Conservation (phyloP, 2,329 filamentous ascomycete species). For the Nannizziopsis barbatae region DNA sequence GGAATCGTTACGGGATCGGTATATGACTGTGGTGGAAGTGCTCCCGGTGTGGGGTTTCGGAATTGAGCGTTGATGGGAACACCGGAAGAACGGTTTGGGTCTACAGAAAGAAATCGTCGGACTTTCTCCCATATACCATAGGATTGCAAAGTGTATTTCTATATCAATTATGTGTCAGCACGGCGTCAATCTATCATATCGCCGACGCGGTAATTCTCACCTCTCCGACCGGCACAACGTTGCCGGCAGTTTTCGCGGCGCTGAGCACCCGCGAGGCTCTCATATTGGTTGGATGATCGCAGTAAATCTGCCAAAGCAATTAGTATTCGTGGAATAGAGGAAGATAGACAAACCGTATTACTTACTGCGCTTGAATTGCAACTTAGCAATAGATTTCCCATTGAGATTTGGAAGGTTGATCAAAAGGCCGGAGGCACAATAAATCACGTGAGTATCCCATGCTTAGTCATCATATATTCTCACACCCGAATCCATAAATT, state of each 20-base stretch:
- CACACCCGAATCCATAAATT: no score
- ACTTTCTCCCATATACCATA: conserved; percentile 77
- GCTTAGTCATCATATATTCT: no score
- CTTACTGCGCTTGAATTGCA: no score
- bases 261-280: conserved; percentile 25
- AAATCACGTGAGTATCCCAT: no score
- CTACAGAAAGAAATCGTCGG: conserved; percentile 66
- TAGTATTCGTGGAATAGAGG: not conserved
- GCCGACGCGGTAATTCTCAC: conserved; percentile 17
- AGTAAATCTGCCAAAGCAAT: no score
- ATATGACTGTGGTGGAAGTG: conserved; percentile 58
- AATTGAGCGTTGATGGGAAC: conserved; percentile 86
- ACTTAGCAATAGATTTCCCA: no score
- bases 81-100: conserved; percentile 80
- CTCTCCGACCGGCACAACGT: conserved; percentile 29
- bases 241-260: conserved; percentile 30
- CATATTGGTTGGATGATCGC: conserved; percentile 10
- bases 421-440: no score
- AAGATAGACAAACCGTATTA: not conserved
- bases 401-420: no score
- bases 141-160: conserved; percentile 97
- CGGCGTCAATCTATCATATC: not conserved
- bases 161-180: conserved; percentile 6
- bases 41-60: conserved; percentile 73
- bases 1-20: conserved; percentile 73